Conservation (phyloP, 2,329 filamentous ascomycete species). For the Fusarium nurragi region DNA sequence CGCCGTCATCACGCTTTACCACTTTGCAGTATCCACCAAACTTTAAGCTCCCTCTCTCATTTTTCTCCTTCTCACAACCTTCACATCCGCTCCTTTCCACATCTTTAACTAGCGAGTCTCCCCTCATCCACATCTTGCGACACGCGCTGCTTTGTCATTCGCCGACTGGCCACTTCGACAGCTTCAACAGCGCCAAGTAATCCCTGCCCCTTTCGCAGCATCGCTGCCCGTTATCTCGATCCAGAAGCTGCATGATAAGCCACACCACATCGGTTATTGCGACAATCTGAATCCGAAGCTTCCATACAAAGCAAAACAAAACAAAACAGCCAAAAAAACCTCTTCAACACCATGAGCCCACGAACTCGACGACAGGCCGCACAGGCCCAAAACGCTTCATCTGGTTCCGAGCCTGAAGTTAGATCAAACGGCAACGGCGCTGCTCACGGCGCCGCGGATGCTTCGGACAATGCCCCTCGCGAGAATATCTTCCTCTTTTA, state of each 20-base stretch:
- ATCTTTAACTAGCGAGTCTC: conserved; percentile 3
- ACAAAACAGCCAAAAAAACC: no score
- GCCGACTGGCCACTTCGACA: conserved; percentile 6
- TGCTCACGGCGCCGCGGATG: conserved; percentile 48
- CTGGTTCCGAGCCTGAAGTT: conserved; percentile 45
- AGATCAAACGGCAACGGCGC: conserved; percentile 56
- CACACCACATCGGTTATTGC: conserved; percentile 30
- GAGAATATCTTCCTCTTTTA: conserved; percentile 87
- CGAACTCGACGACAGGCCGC: conserved; percentile 53
- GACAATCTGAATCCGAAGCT: conserved; percentile 17
- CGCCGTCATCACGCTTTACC: conserved; percentile 32
- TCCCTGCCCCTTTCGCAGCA: conserved; percentile 41
- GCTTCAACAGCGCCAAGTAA: conserved; percentile 35
- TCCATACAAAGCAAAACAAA: conserved; percentile 6
- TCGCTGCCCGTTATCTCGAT: conserved; percentile 39
- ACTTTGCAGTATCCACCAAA: conserved; percentile 12
- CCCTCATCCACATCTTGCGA: neutral
- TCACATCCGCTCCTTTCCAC: conserved; percentile 44
- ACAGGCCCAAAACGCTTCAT: conserved; percentile 46
- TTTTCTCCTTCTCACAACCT: conserved; percentile 28
- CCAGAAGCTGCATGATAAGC: conserved; percentile 38
- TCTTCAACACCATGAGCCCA: conserved; percentile 50
- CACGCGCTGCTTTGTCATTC: conserved; percentile 3
- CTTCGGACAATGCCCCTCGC: conserved; percentile 51
- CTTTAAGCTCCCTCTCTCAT: conserved; percentile 21